Conservation (phyloP, 805 yeast genomes). For the Diddensiella caesifluorescens region DNA sequence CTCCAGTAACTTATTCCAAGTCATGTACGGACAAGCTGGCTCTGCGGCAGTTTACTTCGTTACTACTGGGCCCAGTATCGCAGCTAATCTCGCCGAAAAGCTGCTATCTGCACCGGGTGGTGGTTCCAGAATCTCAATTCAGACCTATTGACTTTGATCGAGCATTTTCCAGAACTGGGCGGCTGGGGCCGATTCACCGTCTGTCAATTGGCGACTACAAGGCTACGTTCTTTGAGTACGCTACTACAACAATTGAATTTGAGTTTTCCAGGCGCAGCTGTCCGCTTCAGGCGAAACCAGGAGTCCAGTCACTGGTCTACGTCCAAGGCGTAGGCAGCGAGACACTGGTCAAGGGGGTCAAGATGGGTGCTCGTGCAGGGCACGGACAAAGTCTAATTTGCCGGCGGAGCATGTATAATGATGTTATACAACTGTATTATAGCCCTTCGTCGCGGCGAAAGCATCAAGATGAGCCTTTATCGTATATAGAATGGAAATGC, state of each 20-base stretch:
- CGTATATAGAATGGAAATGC: constrained; percentile 14
- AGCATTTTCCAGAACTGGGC: constrained; percentile 26
- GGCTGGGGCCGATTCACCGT: constrained; percentile 3
- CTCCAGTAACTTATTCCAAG: constrained; percentile 65
- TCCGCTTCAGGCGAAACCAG: constrained; percentile 14
- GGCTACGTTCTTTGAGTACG: constrained; percentile 7
- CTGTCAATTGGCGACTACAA: background rate
- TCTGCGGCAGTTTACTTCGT: constrained; percentile 45
- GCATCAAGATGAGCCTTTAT: too few relatives aligned
- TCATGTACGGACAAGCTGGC: constrained; percentile 87
- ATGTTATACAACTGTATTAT: too few relatives aligned
- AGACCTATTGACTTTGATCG: constrained; percentile 26
- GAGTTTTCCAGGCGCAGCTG: constrained; percentile 2
- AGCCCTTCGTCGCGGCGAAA: too few relatives aligned
- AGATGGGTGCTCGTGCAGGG: constrained; percentile 25
- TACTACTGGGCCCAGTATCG: constrained; percentile 30
- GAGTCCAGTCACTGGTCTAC: constrained; percentile 15
- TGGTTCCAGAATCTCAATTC: constrained; percentile 25
- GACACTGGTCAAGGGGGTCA: constrained; percentile 25
- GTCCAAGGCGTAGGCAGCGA: constrained; percentile 10
- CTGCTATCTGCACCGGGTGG: constrained; percentile 26
- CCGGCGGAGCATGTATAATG: constrained; percentile 14
- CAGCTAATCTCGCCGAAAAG: constrained; percentile 21
- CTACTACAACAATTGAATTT: constrained; percentile 6
- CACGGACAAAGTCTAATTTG: constrained; percentile 22